Conservation (phyloP, 2,329 filamentous ascomycete genomes). For the Epichloe gansuensis region DNA sequence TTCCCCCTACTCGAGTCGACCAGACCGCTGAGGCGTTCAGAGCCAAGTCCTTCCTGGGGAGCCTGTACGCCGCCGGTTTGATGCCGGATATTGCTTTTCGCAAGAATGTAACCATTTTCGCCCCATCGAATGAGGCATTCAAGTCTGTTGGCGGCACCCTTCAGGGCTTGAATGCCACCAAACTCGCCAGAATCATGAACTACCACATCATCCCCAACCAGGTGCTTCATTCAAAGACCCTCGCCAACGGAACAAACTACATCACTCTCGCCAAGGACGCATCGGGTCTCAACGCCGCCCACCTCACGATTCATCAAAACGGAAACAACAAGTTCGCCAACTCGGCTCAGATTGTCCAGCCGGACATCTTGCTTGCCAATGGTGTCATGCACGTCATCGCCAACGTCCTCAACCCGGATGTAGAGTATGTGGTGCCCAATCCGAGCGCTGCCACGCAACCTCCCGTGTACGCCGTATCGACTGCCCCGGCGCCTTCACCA, state of each 20-base stretch:
- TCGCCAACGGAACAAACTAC: conserved; percentile 20
- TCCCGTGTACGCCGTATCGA: conserved; percentile 41
- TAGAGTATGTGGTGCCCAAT: conserved; percentile 22
- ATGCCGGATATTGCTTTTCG: conserved; percentile 29
- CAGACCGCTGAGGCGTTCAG: conserved; percentile 36
- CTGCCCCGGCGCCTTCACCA: conserved; percentile 29
- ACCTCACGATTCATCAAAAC: conserved; percentile 24
- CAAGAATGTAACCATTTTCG: conserved; percentile 47
- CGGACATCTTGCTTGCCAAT: conserved; percentile 42
- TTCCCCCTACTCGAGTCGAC: conserved; percentile 31
- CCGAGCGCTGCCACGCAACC: conserved; percentile 27
- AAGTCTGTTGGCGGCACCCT: conserved; percentile 40
- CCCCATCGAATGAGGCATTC: conserved; percentile 48
- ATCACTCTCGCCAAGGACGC: conserved; percentile 25
- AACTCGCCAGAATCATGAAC: conserved; percentile 39
- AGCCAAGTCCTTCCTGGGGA: conserved; percentile 26
- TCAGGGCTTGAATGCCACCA: conserved; percentile 29
- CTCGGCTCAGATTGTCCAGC: conserved; percentile 37
- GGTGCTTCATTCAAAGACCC: conserved; percentile 35
- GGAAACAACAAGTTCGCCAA: conserved; percentile 37
- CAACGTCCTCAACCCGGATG: conserved; percentile 34
- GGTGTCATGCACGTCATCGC: conserved; percentile 48
- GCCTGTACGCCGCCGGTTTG: conserved; percentile 18
- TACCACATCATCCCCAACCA: conserved; percentile 52
- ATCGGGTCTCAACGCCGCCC: conserved; percentile 24